Base-by-base conservation (phyloP, 345 rosid species). In the Syzygium jambos region DNA sequence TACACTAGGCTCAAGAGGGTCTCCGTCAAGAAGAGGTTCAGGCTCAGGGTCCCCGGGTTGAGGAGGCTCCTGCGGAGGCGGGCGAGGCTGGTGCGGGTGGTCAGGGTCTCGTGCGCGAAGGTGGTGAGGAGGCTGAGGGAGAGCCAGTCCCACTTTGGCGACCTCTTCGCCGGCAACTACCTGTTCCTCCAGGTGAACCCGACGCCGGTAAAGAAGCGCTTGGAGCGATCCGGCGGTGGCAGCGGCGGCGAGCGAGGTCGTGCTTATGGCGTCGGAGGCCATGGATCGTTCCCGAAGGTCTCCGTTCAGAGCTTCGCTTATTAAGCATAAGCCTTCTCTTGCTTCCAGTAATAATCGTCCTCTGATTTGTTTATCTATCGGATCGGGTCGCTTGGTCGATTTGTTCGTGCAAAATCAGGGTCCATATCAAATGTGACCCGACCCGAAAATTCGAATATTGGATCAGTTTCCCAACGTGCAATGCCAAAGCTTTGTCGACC, bases 1-100 rank as follows among this genome's bases (percentile, higher is more conserved):
- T 51, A 13, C 80, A 7, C 80, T 85, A 92, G 92, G 92, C 89
- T 91, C 34, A 93, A 85, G 91, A 91, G 93, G 90, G 91, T 89
- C 87, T 88, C 85, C 10, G 41, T 86, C 77, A 92, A 93, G 89
- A 94, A 90, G 87, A 93, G 96, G 90, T 86, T 93, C 61, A 91
- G 93, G 91, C 85, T 95, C 11, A 92, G 91, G 85, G 88, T 94
- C 86, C 90, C 93, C 10, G 87, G 90, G 55, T 54, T 90, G 89
- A 84, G 89, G 85, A 55, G 88, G 86, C 85, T 88, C 86, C 78
- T 86, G 87, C 78, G 87, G 89, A 61, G 87, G 85, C 84, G 84
- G 54, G 80, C 49, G n/a, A 86, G 87, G 88, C 49, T 88, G 68
- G 85, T 78, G 55, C 46, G 57, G 9, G 86, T 87, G 10, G 84